phyloP scores from a whole-genome alignment of 495 filamentous ascomycete genomes.

The Tuber microsphaerosporum region DNA sequence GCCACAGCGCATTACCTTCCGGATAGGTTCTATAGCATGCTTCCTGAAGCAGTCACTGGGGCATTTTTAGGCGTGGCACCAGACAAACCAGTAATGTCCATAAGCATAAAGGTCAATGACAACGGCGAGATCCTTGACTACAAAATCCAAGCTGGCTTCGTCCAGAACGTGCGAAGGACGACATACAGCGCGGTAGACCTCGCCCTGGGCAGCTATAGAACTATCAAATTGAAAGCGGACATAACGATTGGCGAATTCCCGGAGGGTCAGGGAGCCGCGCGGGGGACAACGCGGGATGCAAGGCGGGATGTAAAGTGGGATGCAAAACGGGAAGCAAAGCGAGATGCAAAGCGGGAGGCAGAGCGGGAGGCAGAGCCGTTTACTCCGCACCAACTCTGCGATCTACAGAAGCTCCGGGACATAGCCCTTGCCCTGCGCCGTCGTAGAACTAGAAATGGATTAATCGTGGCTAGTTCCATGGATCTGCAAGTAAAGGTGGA shows the following conservation, averaged over 20 bases:
- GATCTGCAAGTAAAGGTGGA: constrained; percentile 16
- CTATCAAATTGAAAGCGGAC: not conserved
- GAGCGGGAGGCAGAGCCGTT: constrained; percentile 17
- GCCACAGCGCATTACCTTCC: constrained; percentile 66
- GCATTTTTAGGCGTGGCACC: constrained; percentile 62
- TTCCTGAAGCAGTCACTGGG: constrained; percentile 54
- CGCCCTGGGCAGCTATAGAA: constrained; percentile 45
- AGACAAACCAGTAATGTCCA: constrained; percentile 66
- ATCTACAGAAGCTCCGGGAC: constrained; percentile 44
- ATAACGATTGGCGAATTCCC: constrained; percentile 41
- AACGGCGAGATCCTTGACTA: constrained; percentile 62
- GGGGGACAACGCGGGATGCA: too few relatives aligned
- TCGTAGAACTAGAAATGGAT: constrained; percentile 44
- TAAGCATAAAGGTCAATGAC: constrained; percentile 64
- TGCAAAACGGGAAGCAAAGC: too few relatives aligned
- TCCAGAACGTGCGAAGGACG: constrained; percentile 66
- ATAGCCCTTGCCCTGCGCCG: constrained; percentile 46
- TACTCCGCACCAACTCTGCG: constrained; percentile 43
- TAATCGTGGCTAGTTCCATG: constrained; percentile 15
- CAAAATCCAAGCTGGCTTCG: constrained; percentile 62
- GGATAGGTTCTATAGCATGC: constrained; percentile 66
- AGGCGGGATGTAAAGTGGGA: too few relatives aligned
- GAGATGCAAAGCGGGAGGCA: too few relatives aligned
- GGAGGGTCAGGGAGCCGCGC: constrained; percentile 10
- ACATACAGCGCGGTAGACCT: constrained; percentile 55